phyloP scores from a whole-genome alignment of 1,139 yeast genomes.

The Blastobotrys aristatus region DNA sequence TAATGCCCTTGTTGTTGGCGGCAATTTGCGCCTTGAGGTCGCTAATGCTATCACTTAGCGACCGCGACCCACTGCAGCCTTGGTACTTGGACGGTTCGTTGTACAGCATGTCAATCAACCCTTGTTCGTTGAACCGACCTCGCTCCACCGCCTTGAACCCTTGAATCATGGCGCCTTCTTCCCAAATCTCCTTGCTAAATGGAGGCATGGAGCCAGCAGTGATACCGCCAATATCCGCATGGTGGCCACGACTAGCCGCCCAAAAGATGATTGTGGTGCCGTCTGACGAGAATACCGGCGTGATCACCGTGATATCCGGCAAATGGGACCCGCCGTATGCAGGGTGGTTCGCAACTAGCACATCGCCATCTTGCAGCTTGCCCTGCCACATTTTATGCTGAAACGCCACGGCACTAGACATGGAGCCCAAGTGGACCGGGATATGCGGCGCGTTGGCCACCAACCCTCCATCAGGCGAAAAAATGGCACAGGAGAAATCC shows the following conservation, averaged over 20 bases:
- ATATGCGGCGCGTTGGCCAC: constrained; percentile 88
- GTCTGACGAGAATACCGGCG: constrained; percentile 67
- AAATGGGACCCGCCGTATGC: constrained; percentile 77
- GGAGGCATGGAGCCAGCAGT: constrained; percentile 67
- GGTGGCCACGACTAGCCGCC: constrained; percentile 65
- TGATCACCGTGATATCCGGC: constrained; percentile 75
- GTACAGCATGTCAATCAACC: constrained; percentile 43
- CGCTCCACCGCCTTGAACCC: constrained; percentile 51
- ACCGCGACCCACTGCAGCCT: constrained; percentile 59
- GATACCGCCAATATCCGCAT: constrained; percentile 64
- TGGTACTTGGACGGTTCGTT: constrained; percentile 50
- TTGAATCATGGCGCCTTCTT: constrained; percentile 59
- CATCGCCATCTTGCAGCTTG: constrained; percentile 60
- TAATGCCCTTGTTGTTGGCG: constrained; percentile 60
- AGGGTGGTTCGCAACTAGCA: constrained; percentile 73
- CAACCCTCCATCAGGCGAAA: constrained; percentile 67
- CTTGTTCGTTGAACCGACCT: constrained; percentile 53
- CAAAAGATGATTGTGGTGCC: constrained; percentile 48
- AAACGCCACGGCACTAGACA: constrained; percentile 75
- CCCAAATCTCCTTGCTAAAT: constrained; percentile 53
- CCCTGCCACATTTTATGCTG: constrained; percentile 64
- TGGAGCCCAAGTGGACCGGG: constrained; percentile 82
- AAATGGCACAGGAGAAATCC: constrained; percentile 81
- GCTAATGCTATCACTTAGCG: constrained; percentile 53
- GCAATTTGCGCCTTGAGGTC: constrained; percentile 66